phyloP scores from a whole-genome alignment of 495 filamentous ascomycete species.

The Elasticomyces elasticus region DNA sequence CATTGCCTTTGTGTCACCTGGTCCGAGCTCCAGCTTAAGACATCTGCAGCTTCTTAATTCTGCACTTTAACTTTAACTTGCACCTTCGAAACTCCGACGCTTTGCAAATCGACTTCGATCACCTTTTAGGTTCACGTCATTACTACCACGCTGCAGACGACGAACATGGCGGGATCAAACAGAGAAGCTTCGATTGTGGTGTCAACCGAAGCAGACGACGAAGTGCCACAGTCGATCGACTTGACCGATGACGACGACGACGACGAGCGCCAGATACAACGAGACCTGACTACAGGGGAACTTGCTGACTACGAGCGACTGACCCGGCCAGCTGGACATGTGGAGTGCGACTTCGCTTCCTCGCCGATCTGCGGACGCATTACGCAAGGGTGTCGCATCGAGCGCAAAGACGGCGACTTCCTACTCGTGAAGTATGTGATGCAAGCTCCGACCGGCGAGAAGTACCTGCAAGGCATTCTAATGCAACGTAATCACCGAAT shows the following conservation, averaged over 20 bases:
- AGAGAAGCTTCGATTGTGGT: slow-evolving; percentile 20
- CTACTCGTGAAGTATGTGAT: slow-evolving; percentile 21
- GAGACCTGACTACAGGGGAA: not conserved
- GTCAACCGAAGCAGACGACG: slow-evolving; percentile 22
- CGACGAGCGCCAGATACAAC: slow-evolving; percentile 20
- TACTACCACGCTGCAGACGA: too few species aligned
- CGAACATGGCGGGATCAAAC: too few species aligned
- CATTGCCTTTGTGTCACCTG: too few species aligned
- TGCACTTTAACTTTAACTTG: too few species aligned
- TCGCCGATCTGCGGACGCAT: not conserved
- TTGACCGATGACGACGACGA: slow-evolving; percentile 40
- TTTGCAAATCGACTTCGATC: too few species aligned
- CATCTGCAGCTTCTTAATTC: too few species aligned
- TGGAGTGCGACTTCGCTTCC: not conserved
- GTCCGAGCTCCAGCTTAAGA: too few species aligned
- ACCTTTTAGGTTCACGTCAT: too few species aligned
- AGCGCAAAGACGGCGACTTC: slow-evolving; percentile 22
- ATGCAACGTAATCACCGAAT: slow-evolving; percentile 21
- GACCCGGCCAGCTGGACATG: not conserved
- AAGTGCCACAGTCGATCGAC: slow-evolving; percentile 28
- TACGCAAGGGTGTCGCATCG: not conserved
- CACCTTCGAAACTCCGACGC: too few species aligned
- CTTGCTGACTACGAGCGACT: not conserved
- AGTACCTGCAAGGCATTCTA: slow-evolving; percentile 17
- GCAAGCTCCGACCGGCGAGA: slow-evolving; percentile 9